Percentiles rank a stretch among this genome's conserved stretches.
Conservation (phyloP, 352 stramenopile genomes). For the Blastocystis sp. region DNA sequence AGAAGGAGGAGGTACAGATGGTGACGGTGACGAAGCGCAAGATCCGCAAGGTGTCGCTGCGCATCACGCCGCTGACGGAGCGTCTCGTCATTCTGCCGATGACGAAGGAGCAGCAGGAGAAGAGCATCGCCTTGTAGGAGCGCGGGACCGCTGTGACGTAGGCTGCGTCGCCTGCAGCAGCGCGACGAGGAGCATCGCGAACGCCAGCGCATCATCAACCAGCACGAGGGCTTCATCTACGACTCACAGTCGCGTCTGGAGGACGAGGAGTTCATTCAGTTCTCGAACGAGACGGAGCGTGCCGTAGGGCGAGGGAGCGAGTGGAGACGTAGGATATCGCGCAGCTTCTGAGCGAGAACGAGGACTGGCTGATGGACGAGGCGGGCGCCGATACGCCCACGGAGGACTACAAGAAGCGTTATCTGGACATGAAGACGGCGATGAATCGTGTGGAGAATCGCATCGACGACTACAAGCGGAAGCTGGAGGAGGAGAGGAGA, state of each 20-base stretch:
- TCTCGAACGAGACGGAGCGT: not conserved
- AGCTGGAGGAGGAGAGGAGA: slow-evolving; percentile 58
- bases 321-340: not conserved
- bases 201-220: slow-evolving; percentile 51
- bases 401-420: slow-evolving; percentile 53
- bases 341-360: slow-evolving; percentile 30
- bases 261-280: slow-evolving; percentile 50
- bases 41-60: slow-evolving; percentile 57
- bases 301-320: not conserved
- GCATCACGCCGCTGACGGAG: not conserved
- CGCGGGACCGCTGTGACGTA: not conserved
- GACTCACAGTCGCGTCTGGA: slow-evolving; percentile 39
- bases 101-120: not conserved
- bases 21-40: slow-evolving; percentile 57
- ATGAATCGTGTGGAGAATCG: slow-evolving; percentile 59
- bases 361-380: slow-evolving; percentile 57
- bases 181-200: slow-evolving; percentile 35
- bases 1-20: slow-evolving; percentile 60
- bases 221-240: slow-evolving; percentile 46
- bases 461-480: slow-evolving; percentile 57
- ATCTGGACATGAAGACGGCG: slow-evolving; percentile 54
- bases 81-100: slow-evolving; percentile 29
- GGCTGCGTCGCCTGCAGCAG: slow-evolving; percentile 6
- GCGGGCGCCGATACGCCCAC: slow-evolving; percentile 16
- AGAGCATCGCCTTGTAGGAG: not conserved